Evolutionary conservation across 2,329 filamentous ascomycete species (phyloP), one percentile per base, ranked within the genome.

Genomic region (Aspergillus flavus): DNA sequence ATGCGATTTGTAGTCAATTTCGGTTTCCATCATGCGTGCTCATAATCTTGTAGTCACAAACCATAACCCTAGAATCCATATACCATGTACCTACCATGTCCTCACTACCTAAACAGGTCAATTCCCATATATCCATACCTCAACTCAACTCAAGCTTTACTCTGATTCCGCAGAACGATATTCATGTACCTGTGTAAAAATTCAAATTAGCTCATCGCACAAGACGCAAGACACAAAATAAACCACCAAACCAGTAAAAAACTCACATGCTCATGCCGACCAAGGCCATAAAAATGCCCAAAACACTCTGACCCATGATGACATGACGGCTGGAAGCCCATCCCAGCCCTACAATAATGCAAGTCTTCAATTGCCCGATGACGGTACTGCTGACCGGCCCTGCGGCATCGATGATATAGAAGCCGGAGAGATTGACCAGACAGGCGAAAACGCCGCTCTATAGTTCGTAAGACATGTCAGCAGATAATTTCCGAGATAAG

Each of bases 331-430:
- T 66, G 5, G 58, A 60, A 1, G 62, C 63, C 87, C 87, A 90
- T 34, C 87, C 87, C 5, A 90, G 75, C 21, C 83, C 83, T n/a
- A 89, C 86, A 66, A 90, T 89, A 6, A 84, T 84, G 69, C 86
- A 89, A 0, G 87, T 90, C 77, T 90, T 90, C 41, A 88, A 78
- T 69, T 90, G 87, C 0, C 87, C 88, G 19, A 90, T 86, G 0
- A 90, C 86, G 0, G 87, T 89, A 68, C 86, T 89, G 9, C 86
- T 87, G 4, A 90, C 87, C 0, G 87, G 85, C 0, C 87, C 87
- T 2, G 75, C 73, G 0, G 66, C 68, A 19, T 72, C 70, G 48
- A 73, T 71, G n/a, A 74, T 70, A 26, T 68, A 70, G n/a, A 69
- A 68, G 12, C 68, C 67, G 4, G 68, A 69, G 21, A 70, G 63